A percentile compares a stretch with the other conserved stretches of the same genome.
Conservation (phyloP, 2,329 filamentous ascomycete genomes). For the Aspergillus alliaceus region DNA sequence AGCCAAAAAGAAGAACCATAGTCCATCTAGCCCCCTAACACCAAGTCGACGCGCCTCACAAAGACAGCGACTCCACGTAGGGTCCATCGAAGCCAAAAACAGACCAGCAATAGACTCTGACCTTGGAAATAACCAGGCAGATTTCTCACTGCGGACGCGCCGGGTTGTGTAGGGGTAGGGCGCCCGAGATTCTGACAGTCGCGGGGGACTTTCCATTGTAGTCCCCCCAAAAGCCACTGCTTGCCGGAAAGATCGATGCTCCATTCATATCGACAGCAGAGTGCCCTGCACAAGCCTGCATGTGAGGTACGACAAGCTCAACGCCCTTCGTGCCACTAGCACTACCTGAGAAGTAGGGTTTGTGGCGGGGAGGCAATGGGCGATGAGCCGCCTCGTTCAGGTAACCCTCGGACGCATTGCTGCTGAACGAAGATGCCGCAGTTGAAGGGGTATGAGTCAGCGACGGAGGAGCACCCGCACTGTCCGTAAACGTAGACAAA, state of each 20-base stretch:
- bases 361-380: slow-evolving; percentile 42
- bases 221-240: slow-evolving; percentile 31
- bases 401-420: slow-evolving; percentile 31
- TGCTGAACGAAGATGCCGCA: slow-evolving; percentile 40
- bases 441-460: slow-evolving; percentile 40
- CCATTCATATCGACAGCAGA: slow-evolving; percentile 20
- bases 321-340: slow-evolving; percentile 34
- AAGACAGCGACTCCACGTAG: not conserved
- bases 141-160: slow-evolving; percentile 1
- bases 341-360: slow-evolving; percentile 37
- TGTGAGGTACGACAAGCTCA: slow-evolving; percentile 43
- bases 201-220: slow-evolving; percentile 13
- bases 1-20: not conserved
- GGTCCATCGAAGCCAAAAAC: not conserved
- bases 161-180: slow-evolving; percentile 1
- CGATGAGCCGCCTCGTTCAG: slow-evolving; percentile 30
- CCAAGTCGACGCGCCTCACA: not conserved
- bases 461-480: slow-evolving; percentile 27
- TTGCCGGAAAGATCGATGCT: slow-evolving; percentile 31
- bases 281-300: slow-evolving; percentile 19
- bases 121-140: not conserved
- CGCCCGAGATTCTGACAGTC: slow-evolving; percentile 7
- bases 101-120: not conserved
- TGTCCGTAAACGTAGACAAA: slow-evolving; percentile 30
- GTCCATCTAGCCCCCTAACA: not conserved